Evolutionary conservation across 2,329 filamentous ascomycete species (phyloP).

Genomic region (Ilyonectria sp.): DNA sequence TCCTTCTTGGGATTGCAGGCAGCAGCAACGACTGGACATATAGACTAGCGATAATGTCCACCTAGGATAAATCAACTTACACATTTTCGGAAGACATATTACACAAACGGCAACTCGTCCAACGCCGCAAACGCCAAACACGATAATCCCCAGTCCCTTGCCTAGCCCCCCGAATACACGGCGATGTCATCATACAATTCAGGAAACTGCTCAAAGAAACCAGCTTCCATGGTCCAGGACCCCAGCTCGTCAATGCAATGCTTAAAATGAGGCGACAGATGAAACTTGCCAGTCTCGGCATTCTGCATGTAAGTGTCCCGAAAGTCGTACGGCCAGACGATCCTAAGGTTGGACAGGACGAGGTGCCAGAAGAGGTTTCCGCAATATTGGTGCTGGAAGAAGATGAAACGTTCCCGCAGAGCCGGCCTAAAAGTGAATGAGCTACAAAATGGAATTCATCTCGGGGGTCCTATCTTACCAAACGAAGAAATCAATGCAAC

Average conservation of each 20-base stretch:
- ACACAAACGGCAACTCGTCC: too few relatives aligned
- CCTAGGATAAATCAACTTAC: too few relatives aligned
- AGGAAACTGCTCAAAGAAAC: slow-evolving; percentile 46
- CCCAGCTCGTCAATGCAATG: slow-evolving; percentile 44
- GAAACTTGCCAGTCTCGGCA: slow-evolving; percentile 41
- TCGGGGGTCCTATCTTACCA: slow-evolving; percentile 37
- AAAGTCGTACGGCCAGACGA: slow-evolving; percentile 45
- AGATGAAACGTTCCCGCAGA: slow-evolving; percentile 48
- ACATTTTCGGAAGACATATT: too few relatives aligned
- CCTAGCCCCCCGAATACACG: neutral
- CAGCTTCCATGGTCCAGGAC: slow-evolving; percentile 46
- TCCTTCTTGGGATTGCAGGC: neutral
- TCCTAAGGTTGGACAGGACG: slow-evolving; percentile 37
- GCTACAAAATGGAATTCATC: accelerated
- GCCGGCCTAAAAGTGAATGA: slow-evolving; percentile 40
- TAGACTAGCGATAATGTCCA: too few relatives aligned
- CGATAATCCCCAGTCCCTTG: too few relatives aligned
- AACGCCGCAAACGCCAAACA: too few relatives aligned
- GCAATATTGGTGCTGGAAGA: slow-evolving; percentile 48
- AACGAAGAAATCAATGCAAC: slow-evolving; percentile 50
- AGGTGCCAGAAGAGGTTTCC: slow-evolving; percentile 48
- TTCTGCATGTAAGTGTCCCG: slow-evolving; percentile 45
- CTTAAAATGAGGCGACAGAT: slow-evolving; percentile 44
- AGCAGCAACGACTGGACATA: neutral
- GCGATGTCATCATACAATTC: slow-evolving; percentile 50